phyloP scores from a whole-genome alignment of 768 basidiomycete genomes.

The Lyophyllum shimeji region DNA sequence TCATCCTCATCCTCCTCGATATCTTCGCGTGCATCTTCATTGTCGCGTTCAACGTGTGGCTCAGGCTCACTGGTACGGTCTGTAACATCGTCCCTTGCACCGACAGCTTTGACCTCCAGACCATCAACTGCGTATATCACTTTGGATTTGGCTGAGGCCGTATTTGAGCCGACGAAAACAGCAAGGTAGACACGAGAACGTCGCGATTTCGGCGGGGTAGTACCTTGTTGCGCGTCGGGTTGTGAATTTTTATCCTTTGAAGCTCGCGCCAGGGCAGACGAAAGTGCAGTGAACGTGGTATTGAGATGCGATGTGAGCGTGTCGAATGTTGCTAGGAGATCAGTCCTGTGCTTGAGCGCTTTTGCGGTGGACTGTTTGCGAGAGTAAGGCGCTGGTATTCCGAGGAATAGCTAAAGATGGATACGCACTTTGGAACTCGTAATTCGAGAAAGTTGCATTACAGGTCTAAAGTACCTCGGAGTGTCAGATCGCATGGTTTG shows the following conservation, averaged over 20 bases:
- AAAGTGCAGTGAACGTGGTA: slow-evolving; percentile 73
- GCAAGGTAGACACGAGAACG: slow-evolving; percentile 50
- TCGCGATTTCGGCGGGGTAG: neutral
- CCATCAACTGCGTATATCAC: slow-evolving; percentile 67
- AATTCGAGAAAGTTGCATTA: slow-evolving; percentile 61
- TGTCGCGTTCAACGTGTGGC: slow-evolving; percentile 22
- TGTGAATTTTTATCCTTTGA: neutral
- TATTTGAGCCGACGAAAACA: slow-evolving; percentile 65
- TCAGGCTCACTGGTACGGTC: slow-evolving; percentile 10
- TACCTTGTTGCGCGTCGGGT: neutral
- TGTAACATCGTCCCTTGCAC: slow-evolving; percentile 27
- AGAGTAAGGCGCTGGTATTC: neutral
- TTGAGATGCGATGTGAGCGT: slow-evolving; percentile 70
- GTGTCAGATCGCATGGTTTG: neutral
- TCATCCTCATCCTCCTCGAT: slow-evolving; percentile 23
- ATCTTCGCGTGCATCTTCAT: slow-evolving; percentile 24
- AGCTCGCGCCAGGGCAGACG: slow-evolving; percentile 57
- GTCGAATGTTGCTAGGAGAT: slow-evolving; percentile 66
- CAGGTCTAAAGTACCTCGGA: slow-evolving; percentile 43
- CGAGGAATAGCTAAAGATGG: neutral
- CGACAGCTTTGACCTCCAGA: slow-evolving; percentile 50
- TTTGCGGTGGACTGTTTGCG: slow-evolving; percentile 39
- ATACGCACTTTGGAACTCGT: slow-evolving; percentile 43
- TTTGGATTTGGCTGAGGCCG: slow-evolving; percentile 58
- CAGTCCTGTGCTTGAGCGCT: slow-evolving; percentile 57